Conservation (phyloP, 164 flowering plant genomes). For the Vitis labrusca region DNA sequence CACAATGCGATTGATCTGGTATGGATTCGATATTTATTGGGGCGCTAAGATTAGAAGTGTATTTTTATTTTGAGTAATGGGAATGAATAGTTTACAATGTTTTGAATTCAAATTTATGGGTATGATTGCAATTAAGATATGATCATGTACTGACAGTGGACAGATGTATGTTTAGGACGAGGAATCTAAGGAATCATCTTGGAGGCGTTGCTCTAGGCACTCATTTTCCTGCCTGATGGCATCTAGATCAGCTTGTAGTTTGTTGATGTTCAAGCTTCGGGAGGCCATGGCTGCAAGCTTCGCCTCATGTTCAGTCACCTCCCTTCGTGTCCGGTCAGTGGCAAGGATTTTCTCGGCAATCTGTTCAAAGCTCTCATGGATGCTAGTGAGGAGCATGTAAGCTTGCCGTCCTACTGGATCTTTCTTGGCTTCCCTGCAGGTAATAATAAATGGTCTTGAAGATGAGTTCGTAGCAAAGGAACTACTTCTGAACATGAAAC, state of each 20-base stretch:
- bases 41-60: no score
- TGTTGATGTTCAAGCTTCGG: constrained; percentile 43
- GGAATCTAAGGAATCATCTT: constrained; percentile 5
- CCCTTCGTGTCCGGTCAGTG: constrained; percentile 64
- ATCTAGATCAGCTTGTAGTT: constrained; percentile 68
- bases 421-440: constrained; percentile 77
- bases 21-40: no score
- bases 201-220: constrained; percentile 33
- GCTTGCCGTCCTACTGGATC: constrained; percentile 70
- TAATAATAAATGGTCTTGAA: neutral
- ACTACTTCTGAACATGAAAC: no score
- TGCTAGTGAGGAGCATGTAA: constrained; percentile 59
- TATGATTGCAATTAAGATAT: neutral
- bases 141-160: neutral
- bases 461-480: neutral
- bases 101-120: neutral
- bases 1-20: no score
- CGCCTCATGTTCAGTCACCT: constrained; percentile 63
- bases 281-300: constrained; percentile 55
- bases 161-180: neutral
- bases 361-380: constrained; percentile 74
- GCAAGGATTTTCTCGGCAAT: constrained; percentile 64
- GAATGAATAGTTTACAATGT: neutral
- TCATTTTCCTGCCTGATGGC: constrained; percentile 68
- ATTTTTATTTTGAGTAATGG: neutral